A percentile compares a stretch with the other conserved stretches of the same genome.
Evolutionary conservation across 78 protist species (phyloP).

Genomic region (Chrysochromulina parva): DNA sequence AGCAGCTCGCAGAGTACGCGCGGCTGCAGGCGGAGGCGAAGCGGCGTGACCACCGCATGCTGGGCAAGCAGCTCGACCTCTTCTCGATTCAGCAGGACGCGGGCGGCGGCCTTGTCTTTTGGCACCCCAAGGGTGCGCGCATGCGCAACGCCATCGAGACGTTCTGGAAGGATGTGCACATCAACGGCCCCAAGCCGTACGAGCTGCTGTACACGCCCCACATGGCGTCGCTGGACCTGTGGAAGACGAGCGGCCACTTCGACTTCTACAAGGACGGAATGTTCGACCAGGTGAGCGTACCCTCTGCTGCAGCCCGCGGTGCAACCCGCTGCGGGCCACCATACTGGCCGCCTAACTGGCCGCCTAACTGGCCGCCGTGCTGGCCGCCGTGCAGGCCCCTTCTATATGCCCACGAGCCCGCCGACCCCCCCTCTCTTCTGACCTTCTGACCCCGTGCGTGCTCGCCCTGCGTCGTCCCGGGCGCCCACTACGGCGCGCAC

Average conservation of each 20-base stretch:
- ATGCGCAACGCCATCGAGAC: constrained; percentile 35
- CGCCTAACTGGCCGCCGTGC: too few relatives aligned
- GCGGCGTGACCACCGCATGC: constrained; percentile 52
- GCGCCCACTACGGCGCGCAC: too few relatives aligned
- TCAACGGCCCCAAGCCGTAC: constrained; percentile 2
- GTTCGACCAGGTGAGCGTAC: not conserved
- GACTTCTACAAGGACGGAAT: constrained; percentile 57
- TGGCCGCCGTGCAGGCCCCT: too few relatives aligned
- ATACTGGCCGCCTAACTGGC: too few relatives aligned
- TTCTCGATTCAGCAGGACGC: constrained; percentile 56
- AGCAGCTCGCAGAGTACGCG: constrained; percentile 25
- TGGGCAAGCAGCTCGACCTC: constrained; percentile 52
- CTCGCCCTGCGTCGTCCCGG: not conserved
- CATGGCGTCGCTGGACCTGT: constrained; percentile 43
- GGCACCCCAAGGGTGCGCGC: constrained; percentile 54
- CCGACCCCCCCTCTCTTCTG: not conserved
- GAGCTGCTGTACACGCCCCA: constrained; percentile 61
- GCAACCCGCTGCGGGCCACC: too few relatives aligned
- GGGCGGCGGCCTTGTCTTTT: constrained; percentile 66
- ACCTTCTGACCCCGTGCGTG: not conserved
- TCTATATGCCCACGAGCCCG: too few relatives aligned
- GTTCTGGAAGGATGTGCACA: constrained; percentile 34
- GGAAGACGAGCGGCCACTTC: constrained; percentile 67
- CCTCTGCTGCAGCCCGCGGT: too few relatives aligned
- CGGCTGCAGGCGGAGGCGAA: constrained; percentile 49